phyloP scores from a whole-genome alignment of 179 eudicot genomes.

The Corrigiola litoralis region DNA sequence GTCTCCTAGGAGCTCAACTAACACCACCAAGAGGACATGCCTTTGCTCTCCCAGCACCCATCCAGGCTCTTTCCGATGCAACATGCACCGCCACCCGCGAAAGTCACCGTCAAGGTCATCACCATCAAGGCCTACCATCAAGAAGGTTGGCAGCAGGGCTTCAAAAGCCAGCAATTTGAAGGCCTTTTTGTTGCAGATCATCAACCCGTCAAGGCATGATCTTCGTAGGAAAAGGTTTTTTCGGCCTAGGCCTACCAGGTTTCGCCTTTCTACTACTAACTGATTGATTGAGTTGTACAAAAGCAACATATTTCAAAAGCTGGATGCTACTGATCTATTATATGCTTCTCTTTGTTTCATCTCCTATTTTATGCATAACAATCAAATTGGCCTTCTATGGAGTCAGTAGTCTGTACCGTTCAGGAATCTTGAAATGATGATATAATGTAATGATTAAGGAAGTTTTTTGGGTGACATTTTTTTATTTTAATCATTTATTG shows the following conservation, averaged over 20 bases:
- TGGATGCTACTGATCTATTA: no score
- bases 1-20: not conserved
- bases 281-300: no score
- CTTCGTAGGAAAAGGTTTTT: conserved; percentile 8
- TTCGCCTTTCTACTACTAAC: not conserved
- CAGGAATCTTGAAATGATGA: no score
- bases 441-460: no score
- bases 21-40: conserved; percentile 18
- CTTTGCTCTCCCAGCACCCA: conserved; percentile 33
- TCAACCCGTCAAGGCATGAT: conserved; percentile 24
- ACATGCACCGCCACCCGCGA: conserved; percentile 8
- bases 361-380: no score
- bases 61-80: conserved; percentile 24
- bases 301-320: no score
- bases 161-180: conserved; percentile 9
- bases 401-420: no score
- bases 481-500: no score
- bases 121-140: not conserved
- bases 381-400: no score
- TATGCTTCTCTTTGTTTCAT: no score
- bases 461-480: no score
- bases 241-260: conserved; percentile 23
- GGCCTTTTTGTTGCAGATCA: conserved; percentile 23
- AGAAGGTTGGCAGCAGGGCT: not conserved
- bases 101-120: not conserved